Evolutionary conservation across 805 yeast genomes (phyloP).

Genomic region (Wickerhamiella kurtzmanii): DNA sequence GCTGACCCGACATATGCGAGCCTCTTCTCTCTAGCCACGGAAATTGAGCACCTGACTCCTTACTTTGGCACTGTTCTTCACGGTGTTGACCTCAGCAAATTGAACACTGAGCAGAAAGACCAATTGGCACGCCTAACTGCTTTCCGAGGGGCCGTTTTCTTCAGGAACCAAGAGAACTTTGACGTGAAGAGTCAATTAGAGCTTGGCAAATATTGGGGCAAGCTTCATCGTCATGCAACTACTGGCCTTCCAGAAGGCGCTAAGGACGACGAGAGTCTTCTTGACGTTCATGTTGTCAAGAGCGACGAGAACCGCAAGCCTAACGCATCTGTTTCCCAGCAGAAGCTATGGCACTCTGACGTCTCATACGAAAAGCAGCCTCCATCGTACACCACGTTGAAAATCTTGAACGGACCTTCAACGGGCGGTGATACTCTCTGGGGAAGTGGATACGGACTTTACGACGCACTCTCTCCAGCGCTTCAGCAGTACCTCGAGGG

Average conservation of each 20-base stretch:
- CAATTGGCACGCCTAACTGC: constrained; percentile 37
- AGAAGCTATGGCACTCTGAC: constrained; percentile 52
- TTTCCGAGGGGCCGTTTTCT: constrained; percentile 38
- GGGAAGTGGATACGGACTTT: constrained; percentile 40
- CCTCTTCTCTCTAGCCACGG: constrained; percentile 20
- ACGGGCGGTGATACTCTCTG: constrained; percentile 50
- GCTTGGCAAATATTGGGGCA: constrained; percentile 60
- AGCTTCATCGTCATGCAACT: constrained; percentile 37
- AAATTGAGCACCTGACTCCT: constrained; percentile 41
- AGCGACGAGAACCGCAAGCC: constrained; percentile 20
- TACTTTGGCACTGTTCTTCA: constrained; percentile 53
- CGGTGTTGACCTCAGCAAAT: constrained; percentile 33
- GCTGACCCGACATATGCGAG: constrained; percentile 23
- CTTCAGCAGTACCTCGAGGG: constrained; percentile 35
- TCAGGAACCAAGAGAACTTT: constrained; percentile 39
- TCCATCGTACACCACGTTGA: constrained; percentile 44
- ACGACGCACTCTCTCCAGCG: constrained; percentile 37
- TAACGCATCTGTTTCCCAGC: constrained; percentile 20
- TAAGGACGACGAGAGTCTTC: constrained; percentile 46
- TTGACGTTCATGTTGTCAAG: constrained; percentile 24
- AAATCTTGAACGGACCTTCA: constrained; percentile 39
- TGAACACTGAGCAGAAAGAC: constrained; percentile 32
- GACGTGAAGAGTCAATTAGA: constrained; percentile 45
- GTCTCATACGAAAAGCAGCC: constrained; percentile 64
- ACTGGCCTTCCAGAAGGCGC: constrained; percentile 31